Conservation (phyloP, 164 flowering plant species). For the Annona squamosa region DNA sequence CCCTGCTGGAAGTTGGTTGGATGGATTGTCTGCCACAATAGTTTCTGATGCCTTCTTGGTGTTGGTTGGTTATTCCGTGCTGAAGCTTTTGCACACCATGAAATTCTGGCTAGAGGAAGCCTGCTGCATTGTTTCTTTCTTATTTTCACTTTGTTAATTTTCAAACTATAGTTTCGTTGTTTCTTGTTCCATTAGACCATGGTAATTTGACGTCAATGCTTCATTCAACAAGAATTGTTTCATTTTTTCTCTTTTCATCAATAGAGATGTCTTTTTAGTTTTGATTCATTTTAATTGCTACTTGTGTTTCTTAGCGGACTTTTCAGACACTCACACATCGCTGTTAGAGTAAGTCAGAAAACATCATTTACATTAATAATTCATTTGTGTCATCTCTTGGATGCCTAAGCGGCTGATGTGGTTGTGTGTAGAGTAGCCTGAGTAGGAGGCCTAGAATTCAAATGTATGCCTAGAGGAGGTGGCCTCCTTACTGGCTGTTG, state of each 20-base stretch:
- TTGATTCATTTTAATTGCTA: too few relatives aligned
- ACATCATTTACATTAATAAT: too few relatives aligned
- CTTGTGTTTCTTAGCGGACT: too few relatives aligned
- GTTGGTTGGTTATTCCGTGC: neutral
- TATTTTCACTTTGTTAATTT: neutral
- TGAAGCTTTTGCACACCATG: neutral
- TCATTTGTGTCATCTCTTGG: too few relatives aligned
- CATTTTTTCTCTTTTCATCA: neutral
- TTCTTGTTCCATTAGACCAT: neutral
- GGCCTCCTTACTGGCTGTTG: too few relatives aligned
- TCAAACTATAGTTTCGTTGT: neutral
- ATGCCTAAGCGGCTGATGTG: too few relatives aligned
- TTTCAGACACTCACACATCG: too few relatives aligned
- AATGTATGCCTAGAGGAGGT: too few relatives aligned
- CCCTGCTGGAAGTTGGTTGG: neutral
- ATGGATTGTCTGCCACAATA: neutral
- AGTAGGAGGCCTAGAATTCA: too few relatives aligned
- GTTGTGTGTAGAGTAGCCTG: too few relatives aligned
- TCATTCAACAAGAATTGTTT: neutral
- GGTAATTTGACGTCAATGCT: neutral
- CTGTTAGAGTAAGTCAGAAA: too few relatives aligned
- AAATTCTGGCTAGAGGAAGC: neutral
- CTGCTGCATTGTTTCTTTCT: neutral
- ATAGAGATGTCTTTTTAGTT: too few relatives aligned
- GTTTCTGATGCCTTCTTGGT: neutral